Base-by-base conservation (phyloP, 768 basidiomycete genomes). In the Amanita molliuscula region DNA sequence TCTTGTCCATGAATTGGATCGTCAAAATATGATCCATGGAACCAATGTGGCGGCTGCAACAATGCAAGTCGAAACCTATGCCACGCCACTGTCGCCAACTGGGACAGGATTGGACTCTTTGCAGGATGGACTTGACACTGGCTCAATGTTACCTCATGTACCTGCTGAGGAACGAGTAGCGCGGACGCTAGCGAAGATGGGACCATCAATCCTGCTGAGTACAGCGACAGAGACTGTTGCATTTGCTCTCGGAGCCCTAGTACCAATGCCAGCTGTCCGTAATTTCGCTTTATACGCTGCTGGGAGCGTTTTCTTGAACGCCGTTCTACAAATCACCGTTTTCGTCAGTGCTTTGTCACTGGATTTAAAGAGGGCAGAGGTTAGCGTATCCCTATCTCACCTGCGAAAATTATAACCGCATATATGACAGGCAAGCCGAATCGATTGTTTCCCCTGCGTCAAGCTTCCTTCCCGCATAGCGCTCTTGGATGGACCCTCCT, bases 251-350 rank as follows among this genome's bases (percentile, higher is more conserved):
- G 96, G 96, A n/a, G 92, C 94, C 3, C 66, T 97, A 23, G 96
- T 98, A 8, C 94, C 94, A 4, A 96, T 98, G 96, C 96, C 96
- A 2, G 96, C 96, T 28, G 96, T 98, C 11, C 79, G 94, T 25
- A 98, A 98, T 65, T 99, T 99, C 65, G 96, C 96, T 0, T 71
- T 98, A 38, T 99, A 98, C 62, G 96, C 96, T 0, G 94, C 96
- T 1, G 95, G 92, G 15, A 95, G 93, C 58, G 96, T 98, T 2
- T 69, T 95, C 29, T 63, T 99, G 52, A 96, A 97, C 53, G 91
- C 94, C 0, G 58, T 88, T 3, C 71, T 99, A 15, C 96, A 99
- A 77, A 78, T 94, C 3, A 98, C 95, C 0, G 88, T 97, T 3
- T 96, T 98, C 56, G 73, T 96, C 53, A 88, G 87, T 57, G 92